Conservation (phyloP, 768 basidiomycete species). For the Lentinula raphanica region DNA sequence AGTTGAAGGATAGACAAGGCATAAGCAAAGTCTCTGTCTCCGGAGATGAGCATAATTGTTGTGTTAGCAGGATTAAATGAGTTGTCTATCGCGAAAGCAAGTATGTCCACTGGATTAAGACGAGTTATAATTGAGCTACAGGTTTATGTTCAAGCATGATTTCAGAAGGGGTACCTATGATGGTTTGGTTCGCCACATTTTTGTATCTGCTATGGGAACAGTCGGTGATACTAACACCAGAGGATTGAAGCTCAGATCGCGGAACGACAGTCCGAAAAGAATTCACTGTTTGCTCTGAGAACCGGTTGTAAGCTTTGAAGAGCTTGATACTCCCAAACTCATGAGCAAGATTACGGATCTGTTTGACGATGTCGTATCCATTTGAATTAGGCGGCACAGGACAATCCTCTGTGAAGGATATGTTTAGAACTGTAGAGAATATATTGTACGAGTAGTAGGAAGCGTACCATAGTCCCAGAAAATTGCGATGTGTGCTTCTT, state of each 20-base stretch:
- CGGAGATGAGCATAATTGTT: constrained; percentile 60
- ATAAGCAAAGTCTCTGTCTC: constrained; percentile 64
- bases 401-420: constrained; percentile 24
- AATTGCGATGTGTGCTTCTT: constrained; percentile 24
- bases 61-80: constrained; percentile 40
- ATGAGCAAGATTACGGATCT: constrained; percentile 21
- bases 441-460: neutral
- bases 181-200: constrained; percentile 46
- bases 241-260: constrained; percentile 1
- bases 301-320: constrained; percentile 28
- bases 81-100: constrained; percentile 51
- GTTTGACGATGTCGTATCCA: constrained; percentile 23
- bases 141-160: neutral
- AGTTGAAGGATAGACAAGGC: constrained; percentile 53
- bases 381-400: constrained; percentile 20
- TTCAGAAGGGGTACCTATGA: constrained; percentile 30
- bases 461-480: constrained; percentile 40
- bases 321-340: constrained; percentile 24
- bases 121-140: constrained; percentile 13
- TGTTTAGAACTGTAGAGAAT: neutral
- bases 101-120: neutral
- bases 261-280: neutral
- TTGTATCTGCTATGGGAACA: constrained; percentile 32
- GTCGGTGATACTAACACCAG: constrained; percentile 31
- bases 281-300: constrained; percentile 15